Percentiles rank a stretch among this genome's conserved stretches.
Evolutionary conservation across 192 early-diverging fungal genomes (phyloP).

Genomic region (Phlyctochytrium planicorne): DNA sequence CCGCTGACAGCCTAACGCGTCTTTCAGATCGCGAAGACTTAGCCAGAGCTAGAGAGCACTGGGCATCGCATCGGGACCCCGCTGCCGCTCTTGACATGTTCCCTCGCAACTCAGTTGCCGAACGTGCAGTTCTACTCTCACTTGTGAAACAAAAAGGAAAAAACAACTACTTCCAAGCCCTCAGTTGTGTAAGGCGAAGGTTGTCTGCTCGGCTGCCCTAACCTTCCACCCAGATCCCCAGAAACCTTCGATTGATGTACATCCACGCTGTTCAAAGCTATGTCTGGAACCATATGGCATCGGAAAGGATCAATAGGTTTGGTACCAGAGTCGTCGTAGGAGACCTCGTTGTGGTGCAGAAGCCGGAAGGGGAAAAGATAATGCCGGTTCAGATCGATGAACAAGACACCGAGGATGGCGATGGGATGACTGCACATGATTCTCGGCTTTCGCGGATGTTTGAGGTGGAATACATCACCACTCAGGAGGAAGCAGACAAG

Average conservation of each 20-base stretch:
- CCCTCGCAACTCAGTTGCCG: slow-evolving; percentile 69
- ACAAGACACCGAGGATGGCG: slow-evolving; percentile 32
- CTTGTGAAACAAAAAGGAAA: slow-evolving; percentile 48
- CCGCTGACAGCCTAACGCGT: background rate
- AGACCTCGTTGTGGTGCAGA: slow-evolving; percentile 68
- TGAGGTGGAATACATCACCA: slow-evolving; percentile 51
- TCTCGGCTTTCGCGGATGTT: slow-evolving; percentile 21
- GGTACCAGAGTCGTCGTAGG: slow-evolving; percentile 74
- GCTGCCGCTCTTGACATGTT: slow-evolving; percentile 59
- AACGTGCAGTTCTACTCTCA: slow-evolving; percentile 64
- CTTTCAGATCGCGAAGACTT: no score
- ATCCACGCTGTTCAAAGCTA: slow-evolving; percentile 95
- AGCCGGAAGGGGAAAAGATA: slow-evolving; percentile 12
- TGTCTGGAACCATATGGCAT: slow-evolving; percentile 88
- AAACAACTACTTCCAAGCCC: slow-evolving; percentile 58
- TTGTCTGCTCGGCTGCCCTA: background rate
- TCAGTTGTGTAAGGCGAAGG: slow-evolving; percentile 50
- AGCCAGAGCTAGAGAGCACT: slow-evolving; percentile 65
- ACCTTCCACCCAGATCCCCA: slow-evolving; percentile 59
- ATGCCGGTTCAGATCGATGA: slow-evolving; percentile 3
- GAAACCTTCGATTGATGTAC: slow-evolving; percentile 88
- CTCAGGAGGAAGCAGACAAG: slow-evolving; percentile 62
- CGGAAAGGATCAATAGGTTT: slow-evolving; percentile 67
- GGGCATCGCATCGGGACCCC: slow-evolving; percentile 65
- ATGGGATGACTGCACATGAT: slow-evolving; percentile 28